Percentiles rank a stretch among this genome's conserved stretches.
Evolutionary conservation across 1,284 basidiomycete genomes (phyloP).

Genomic region (Naganishia albida): DNA sequence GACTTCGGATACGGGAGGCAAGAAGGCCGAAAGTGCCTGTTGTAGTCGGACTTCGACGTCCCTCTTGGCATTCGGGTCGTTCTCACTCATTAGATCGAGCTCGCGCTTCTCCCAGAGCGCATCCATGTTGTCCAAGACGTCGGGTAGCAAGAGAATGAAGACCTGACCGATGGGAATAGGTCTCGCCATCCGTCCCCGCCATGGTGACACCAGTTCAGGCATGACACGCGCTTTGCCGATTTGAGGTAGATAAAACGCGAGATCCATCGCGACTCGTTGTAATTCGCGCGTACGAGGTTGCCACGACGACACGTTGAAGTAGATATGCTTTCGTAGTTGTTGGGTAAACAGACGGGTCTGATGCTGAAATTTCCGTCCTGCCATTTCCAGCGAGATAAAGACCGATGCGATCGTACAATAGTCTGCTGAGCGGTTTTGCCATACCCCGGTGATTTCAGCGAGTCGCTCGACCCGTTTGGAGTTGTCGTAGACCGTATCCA

Average conservation of each 20-base stretch:
- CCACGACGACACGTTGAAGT: constrained; percentile 7
- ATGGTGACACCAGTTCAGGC: constrained; percentile 8
- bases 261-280: constrained; percentile 13
- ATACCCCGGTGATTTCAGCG: constrained; percentile 14
- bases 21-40: constrained; percentile 7
- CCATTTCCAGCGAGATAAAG: constrained; percentile 18
- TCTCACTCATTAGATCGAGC: background rate
- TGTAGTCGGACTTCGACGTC: constrained; percentile 13
- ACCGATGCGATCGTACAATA: constrained; percentile 14
- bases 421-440: constrained; percentile 8
- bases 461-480: constrained; percentile 7
- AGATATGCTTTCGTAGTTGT: constrained; percentile 5
- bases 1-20: background rate
- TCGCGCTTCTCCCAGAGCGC: constrained; percentile 12
- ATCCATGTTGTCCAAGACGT: constrained; percentile 25
- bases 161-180: constrained; percentile 10
- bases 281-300: constrained; percentile 13
- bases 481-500: background rate
- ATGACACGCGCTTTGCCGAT: constrained; percentile 25
- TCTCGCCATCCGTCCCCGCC: constrained; percentile 15
- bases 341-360: background rate
- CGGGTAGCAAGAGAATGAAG: constrained; percentile 15
- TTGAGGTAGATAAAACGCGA: constrained; percentile 21
- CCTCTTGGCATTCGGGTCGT: background rate
- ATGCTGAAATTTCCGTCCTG: background rate